Base-by-base conservation (phyloP, 2,329 filamentous ascomycete species). In the Aspergillus fumigatus region DNA sequence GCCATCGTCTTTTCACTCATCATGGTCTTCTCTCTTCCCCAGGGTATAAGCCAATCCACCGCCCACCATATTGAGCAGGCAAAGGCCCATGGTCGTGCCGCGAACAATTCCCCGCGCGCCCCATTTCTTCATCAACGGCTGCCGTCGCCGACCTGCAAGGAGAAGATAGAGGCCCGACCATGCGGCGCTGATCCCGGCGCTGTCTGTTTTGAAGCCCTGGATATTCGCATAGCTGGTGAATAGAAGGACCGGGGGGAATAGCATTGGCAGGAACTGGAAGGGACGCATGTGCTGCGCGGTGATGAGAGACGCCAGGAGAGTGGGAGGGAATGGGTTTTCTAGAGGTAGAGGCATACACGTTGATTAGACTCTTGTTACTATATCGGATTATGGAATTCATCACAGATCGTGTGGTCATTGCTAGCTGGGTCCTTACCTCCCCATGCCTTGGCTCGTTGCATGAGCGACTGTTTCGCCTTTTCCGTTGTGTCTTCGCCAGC, bases 151-250 rank as follows among this genome's bases (percentile, higher is more conserved):
- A 55, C 79, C 72, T 3, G 86, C 86, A 11, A 89, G 71, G 17
- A 88, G 68, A n/a, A 86, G 73, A 63, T 88, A 88, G 43, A 88
- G 67, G 0, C 83, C 84, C 32, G 83, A 86, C 83, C 85, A 87
- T 0, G 85, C 84, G 8, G 84, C 84, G 19, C 80, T 84, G 4
- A 87, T 77, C 5, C 86, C 86, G 0, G 85, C 86, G 21, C 80
- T 79, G 65, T 88, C 87, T 50, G 81, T 82, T 67, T 84, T 82
- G 74, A 82, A 87, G 57, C 80, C 79, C 60, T 80, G 79, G 29
- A 88, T 66, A 67, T 88, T 88, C 48, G 88, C 75, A 67, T 88
- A 89, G 56, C 82, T 83, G 52, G 82, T 82, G 74, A 88, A 86
- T 57, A 88, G 78, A 3, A 89, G 78, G 55, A 87, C 75, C 2